Evolutionary conservation across 768 basidiomycete genomes (phyloP).

Genomic region (Hygrocybe punicea): DNA sequence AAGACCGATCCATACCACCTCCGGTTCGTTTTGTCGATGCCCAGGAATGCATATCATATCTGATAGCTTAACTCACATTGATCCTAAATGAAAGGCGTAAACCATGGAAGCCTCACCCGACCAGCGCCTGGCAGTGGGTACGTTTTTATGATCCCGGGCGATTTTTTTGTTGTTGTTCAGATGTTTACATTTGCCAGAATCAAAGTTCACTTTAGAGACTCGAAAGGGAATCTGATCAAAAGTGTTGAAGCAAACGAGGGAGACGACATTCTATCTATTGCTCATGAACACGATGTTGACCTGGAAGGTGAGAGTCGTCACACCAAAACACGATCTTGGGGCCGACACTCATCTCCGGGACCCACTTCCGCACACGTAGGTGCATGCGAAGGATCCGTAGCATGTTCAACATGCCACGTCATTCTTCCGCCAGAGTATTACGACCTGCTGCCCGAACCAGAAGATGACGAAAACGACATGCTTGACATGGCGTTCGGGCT

Average conservation of each 20-base stretch:
- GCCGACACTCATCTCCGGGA: conserved; percentile 1
- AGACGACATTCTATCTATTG: conserved; percentile 85
- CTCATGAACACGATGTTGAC: conserved; percentile 94
- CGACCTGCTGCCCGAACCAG: conserved; percentile 85
- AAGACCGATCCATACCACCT: not conserved
- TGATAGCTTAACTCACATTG: no score
- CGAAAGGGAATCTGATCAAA: conserved; percentile 78
- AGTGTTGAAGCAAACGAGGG: conserved; percentile 92
- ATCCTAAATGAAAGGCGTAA: not conserved
- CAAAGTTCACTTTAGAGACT: conserved; percentile 85
- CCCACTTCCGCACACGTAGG: conserved; percentile 45
- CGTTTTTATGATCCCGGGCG: no score
- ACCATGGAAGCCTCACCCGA: not conserved
- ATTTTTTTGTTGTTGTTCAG: not conserved
- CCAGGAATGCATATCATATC: no score
- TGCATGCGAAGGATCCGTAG: conserved; percentile 94
- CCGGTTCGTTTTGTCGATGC: not conserved
- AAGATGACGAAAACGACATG: conserved; percentile 98
- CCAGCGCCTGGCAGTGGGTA: not conserved
- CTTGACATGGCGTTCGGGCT: conserved; percentile 97
- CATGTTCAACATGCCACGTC: conserved; percentile 97
- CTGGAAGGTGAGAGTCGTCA: conserved; percentile 69
- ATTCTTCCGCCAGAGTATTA: conserved; percentile 80
- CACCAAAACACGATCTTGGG: no score
- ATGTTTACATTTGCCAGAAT: conserved; percentile 48